phyloP scores from a whole-genome alignment of 768 basidiomycete species.

The Mycena vitilis region DNA sequence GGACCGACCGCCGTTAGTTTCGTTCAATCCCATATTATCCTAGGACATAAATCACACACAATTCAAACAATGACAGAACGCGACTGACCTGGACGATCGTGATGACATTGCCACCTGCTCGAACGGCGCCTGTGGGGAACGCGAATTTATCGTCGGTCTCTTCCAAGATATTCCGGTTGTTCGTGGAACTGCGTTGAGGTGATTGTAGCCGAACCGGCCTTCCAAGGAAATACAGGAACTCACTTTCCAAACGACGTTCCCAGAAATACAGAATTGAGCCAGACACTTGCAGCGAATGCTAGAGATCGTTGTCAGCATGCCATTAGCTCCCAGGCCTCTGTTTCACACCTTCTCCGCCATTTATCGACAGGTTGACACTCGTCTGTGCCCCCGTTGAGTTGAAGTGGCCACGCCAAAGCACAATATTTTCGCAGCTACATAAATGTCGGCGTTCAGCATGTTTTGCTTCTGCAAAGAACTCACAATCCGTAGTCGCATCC shows the following conservation, averaged over 20 bases:
- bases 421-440: conserved; percentile 81
- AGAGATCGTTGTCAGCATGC: conserved; percentile 9
- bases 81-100: conserved; percentile 77
- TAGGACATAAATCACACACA: conserved; percentile 39
- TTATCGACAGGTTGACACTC: conserved; percentile 80
- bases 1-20: conserved; percentile 60
- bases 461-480: conserved; percentile 42
- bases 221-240: conserved; percentile 35
- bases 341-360: conserved; percentile 76
- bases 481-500: conserved; percentile 91
- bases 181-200: conserved; percentile 63
- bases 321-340: background rate
- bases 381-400: conserved; percentile 67
- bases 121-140: conserved; percentile 69
- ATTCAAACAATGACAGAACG: background rate
- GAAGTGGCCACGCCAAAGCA: conserved; percentile 89
- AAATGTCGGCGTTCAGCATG: background rate
- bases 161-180: conserved; percentile 67
- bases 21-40: conserved; percentile 87
- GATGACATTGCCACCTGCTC: conserved; percentile 75
- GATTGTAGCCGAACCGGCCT: too few species aligned
- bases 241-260: conserved; percentile 82
- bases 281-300: conserved; percentile 88
- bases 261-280: conserved; percentile 81
- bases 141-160: conserved; percentile 76